A percentile compares a stretch with the other conserved stretches of the same genome.
These are phyloP conservation scores for Gastrodia elata DNA, from an alignment of 106 monocot species.

Conservation along the genomic window DNA sequence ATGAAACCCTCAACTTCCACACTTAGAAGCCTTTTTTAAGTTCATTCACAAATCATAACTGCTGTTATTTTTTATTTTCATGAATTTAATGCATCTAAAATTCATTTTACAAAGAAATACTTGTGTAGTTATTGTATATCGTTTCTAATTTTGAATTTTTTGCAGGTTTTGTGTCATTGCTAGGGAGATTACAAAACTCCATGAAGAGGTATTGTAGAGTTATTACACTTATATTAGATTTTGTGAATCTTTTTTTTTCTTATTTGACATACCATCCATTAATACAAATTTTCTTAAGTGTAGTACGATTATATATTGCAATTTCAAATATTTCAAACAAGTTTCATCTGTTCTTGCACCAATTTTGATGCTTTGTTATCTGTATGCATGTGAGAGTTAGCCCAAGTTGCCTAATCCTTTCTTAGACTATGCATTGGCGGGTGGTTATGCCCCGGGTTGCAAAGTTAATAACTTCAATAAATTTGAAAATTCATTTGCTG, in stretches of 20 bases:
- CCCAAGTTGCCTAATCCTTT: not conserved
- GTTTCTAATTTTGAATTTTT: conserved; percentile 7
- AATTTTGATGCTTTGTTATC: not conserved
- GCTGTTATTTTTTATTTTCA: not conserved
- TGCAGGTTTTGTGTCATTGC: conserved; percentile 85
- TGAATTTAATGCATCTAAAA: not conserved
- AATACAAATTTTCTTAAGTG: not conserved
- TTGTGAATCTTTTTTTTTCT: not conserved
- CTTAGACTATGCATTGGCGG: too few relatives aligned
- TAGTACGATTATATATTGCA: not conserved
- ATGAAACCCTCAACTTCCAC: too few relatives aligned
- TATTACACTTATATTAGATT: not conserved
- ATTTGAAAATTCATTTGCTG: not conserved
- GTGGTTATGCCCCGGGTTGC: too few relatives aligned
- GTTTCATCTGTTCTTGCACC: not conserved
- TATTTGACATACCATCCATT: not conserved
- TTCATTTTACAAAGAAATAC: not conserved
- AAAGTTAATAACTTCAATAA: too few relatives aligned
- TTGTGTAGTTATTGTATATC: not conserved
- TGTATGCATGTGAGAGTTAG: not conserved
- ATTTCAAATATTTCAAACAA: not conserved
- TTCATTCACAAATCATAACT: too few relatives aligned
- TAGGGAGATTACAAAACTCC: conserved; percentile 84
- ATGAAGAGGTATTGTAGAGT: conserved; percentile 70
- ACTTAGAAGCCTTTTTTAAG: too few relatives aligned